Evolutionary conservation across 2,329 filamentous ascomycete species (phyloP), one percentile per base, ranked within the genome.

Genomic region (Curvularia verruculosa): DNA sequence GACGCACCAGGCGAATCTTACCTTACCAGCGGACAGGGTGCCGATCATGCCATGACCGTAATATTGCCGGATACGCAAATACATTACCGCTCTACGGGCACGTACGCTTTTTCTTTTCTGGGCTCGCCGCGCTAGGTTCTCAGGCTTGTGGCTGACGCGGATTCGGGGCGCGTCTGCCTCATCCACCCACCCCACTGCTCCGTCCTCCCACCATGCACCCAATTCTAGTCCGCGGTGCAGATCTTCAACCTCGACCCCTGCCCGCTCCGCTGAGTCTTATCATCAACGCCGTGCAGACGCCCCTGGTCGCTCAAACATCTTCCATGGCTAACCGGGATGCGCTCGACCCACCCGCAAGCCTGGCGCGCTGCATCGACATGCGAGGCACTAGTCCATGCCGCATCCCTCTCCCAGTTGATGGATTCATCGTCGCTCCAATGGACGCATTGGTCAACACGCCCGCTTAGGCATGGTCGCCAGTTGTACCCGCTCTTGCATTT

Each of bases 401-500:
- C 57, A 63, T 63, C 64, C 54, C 60, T 62, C 63, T 60, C 40
- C 67, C 66, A 66, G 63, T 71, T 68, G 69, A 73, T 70, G 71
- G 69, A 68, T 72, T 71, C 69, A 69, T 72, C 61, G 69, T 68
- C 67, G 65, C 64, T 66, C 67, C 67, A 61, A 66, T 69, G 71
- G 69, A 71, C 70, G 28, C 28, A 29, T 29, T n/a, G 72, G 69
- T 67, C 67, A 61, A 66, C 54, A 43, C 52, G 61, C 69, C 64
- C 64, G 55, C 63, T 71, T 71, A 64, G 71, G 68, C 64, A 64
- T 59, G 61, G 60, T 55, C 59, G 65, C 58, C 61, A 57, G 63
- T 58, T 61, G 60, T 65, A 47, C 48, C 61, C 64, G 56, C 59
- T 60, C 60, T 60, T 65, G 61, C 54, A 51, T 57, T 59, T 54